A percentile compares a stretch with the other conserved stretches of the same genome.
Conservation (phyloP, 176 grass and related monocot species). For the Alloteropsis semialata region DNA sequence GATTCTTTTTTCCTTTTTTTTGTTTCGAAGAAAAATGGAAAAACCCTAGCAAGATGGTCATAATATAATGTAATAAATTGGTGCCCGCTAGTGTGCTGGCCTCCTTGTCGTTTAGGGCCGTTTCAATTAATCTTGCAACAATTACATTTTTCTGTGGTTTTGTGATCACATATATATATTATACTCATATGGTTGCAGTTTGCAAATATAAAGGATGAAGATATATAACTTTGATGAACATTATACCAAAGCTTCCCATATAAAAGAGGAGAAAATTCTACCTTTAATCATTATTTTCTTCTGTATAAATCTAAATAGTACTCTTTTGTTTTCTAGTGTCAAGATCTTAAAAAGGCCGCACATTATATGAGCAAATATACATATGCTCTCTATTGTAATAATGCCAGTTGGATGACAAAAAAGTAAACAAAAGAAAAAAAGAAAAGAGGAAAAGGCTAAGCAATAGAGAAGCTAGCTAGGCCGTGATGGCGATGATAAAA, state of each 20-base stretch:
- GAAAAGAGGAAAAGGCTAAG: not conserved
- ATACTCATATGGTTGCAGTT: no score
- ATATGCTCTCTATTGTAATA: not conserved
- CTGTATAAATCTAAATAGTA: not conserved
- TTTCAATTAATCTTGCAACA: no score
- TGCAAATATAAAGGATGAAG: no score
- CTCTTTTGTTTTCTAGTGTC: no score
- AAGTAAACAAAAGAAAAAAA: not conserved
- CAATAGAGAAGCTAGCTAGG: no score
- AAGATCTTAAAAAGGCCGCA: not conserved
- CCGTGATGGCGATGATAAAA: not conserved
- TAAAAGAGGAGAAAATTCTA: no score
- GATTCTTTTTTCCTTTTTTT: not conserved
- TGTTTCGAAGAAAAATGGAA: not conserved
- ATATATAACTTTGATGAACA: not conserved
- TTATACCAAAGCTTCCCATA: no score
- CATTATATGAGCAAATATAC: not conserved
- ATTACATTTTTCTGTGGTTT: no score
- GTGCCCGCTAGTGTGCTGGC: not conserved
- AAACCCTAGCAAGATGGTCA: not conserved
- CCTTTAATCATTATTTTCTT: no score
- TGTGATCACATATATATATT: no score
- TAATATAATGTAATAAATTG: not conserved
- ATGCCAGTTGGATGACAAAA: not conserved
- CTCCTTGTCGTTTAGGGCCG: not conserved